phyloP scores from a whole-genome alignment of 176 grass and related monocot genomes.

The Bonia amplexicaulis region DNA sequence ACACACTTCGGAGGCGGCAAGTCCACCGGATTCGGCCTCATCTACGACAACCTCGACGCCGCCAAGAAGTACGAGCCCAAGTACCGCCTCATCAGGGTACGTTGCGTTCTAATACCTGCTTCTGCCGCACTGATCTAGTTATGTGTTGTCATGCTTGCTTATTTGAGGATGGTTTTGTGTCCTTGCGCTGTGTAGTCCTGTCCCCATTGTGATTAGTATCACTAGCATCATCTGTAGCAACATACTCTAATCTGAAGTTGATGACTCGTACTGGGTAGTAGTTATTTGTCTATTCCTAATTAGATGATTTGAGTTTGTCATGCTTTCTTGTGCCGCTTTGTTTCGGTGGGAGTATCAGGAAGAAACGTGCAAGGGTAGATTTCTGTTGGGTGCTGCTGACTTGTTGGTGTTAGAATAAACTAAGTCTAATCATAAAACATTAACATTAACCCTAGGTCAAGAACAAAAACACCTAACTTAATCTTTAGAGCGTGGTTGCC shows the following conservation, averaged over 20 bases:
- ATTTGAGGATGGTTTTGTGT: neutral
- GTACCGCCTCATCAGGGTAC: conserved; percentile 94
- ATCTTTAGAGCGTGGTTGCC: too few species aligned
- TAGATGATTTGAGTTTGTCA: neutral
- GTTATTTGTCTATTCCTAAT: neutral
- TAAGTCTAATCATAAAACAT: too few species aligned
- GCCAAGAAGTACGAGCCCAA: conserved; percentile 96
- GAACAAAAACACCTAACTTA: too few species aligned
- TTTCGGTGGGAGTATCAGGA: neutral
- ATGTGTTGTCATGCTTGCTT: neutral
- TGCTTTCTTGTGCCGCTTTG: neutral
- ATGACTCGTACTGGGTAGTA: neutral
- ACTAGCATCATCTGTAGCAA: neutral
- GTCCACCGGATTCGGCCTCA: conserved; percentile 85
- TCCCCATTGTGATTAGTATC: neutral
- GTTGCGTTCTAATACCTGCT: neutral
- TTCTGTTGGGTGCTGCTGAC: neutral
- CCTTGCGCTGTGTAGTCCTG: neutral
- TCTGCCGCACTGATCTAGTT: neutral
- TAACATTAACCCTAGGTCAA: too few species aligned
- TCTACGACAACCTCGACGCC: conserved; percentile 73
- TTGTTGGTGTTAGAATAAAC: too few species aligned
- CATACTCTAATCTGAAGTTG: neutral
- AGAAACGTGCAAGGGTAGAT: neutral
- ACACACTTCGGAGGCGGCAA: conserved; percentile 97